Percentiles rank a stretch among this genome's conserved stretches.
Evolutionary conservation across 345 rosid species (phyloP).

Genomic region (Euclidium syriacum): DNA sequence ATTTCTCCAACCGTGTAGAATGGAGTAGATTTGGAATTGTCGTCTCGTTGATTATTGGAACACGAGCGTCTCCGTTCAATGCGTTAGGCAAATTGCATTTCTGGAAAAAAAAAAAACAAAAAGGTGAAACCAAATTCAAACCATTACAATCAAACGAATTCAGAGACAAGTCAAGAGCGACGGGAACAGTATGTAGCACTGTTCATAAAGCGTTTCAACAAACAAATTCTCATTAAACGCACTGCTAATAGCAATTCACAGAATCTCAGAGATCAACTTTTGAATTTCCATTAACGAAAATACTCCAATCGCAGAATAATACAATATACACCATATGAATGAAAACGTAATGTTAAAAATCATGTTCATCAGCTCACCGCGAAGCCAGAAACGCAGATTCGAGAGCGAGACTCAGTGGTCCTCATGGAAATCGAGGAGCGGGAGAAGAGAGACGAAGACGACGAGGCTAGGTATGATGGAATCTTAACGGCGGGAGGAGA

Average conservation of each 20-base stretch:
- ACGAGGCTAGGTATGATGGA: constrained; percentile 31
- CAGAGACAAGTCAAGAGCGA: not conserved
- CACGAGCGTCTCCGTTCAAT: constrained; percentile 40
- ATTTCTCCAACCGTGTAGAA: constrained; percentile 46
- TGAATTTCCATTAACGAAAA: not conserved
- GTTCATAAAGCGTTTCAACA: too few species aligned
- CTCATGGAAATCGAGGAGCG: constrained; percentile 23
- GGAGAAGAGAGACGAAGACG: constrained; percentile 32
- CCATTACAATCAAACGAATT: too few species aligned
- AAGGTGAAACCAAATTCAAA: not conserved
- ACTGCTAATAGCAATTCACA: not conserved
- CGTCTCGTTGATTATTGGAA: constrained; percentile 46
- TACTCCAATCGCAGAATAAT: not conserved
- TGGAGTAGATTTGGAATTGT: constrained; percentile 54
- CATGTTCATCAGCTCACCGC: constrained; percentile 30
- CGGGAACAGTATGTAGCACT: too few species aligned
- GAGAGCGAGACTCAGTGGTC: constrained; percentile 28
- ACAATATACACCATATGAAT: not conserved
- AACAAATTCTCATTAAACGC: not conserved
- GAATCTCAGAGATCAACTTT: not conserved
- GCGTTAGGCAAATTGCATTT: constrained; percentile 44
- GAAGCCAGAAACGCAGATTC: constrained; percentile 22
- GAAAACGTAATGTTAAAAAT: not conserved
- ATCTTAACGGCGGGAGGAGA: constrained; percentile 33
- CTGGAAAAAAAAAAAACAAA: constrained; percentile 24